These are phyloP conservation scores for Yamadazyma trypodendri DNA, from an alignment of 1,139 yeast genomes.

Conservation along the genomic window DNA sequence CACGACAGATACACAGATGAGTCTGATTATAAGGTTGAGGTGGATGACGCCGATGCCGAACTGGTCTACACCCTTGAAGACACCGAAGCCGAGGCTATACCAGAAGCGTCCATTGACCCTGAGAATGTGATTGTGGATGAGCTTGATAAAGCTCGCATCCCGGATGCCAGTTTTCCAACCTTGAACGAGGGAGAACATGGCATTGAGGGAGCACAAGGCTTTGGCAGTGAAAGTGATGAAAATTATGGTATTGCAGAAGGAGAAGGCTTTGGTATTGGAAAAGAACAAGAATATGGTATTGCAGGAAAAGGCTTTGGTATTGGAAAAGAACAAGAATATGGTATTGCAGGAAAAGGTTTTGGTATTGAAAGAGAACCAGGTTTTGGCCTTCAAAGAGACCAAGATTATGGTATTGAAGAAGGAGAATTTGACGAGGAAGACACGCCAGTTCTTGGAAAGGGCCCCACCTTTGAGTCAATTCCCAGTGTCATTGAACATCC, in stretches of 20 bases:
- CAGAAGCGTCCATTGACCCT: constrained; percentile 18
- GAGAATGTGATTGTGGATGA: constrained; percentile 25
- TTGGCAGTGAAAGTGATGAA: too few species aligned
- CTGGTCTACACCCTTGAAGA: constrained; percentile 24
- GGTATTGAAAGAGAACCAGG: too few species aligned
- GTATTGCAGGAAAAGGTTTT: too few species aligned
- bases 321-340: too few species aligned
- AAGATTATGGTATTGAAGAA: constrained; percentile 19
- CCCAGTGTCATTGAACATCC: constrained; percentile 27
- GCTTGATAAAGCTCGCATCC: constrained; percentile 13
- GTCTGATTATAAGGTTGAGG: constrained; percentile 8
- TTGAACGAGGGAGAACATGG: constrained; percentile 1
- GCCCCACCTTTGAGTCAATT: constrained; percentile 32
- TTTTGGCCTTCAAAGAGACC: too few species aligned
- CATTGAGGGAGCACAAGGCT: constrained; percentile 15
- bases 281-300: constrained; percentile 11
- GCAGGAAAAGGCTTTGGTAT: too few species aligned
- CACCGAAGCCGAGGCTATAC: constrained; percentile 13
- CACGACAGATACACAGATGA: constrained; percentile 8
- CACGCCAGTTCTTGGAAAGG: constrained; percentile 24
- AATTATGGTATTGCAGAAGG: too few species aligned
- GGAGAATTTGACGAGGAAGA: constrained; percentile 17
- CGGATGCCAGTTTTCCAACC: constrained; percentile 8
- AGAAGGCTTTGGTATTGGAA: too few species aligned
- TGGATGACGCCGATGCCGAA: constrained; percentile 12